A percentile compares a stretch with the other conserved stretches of the same genome.
These are phyloP conservation scores for Alternaria ventricosa DNA, from an alignment of 2,329 filamentous ascomycete species.

Conservation along the genomic window DNA sequence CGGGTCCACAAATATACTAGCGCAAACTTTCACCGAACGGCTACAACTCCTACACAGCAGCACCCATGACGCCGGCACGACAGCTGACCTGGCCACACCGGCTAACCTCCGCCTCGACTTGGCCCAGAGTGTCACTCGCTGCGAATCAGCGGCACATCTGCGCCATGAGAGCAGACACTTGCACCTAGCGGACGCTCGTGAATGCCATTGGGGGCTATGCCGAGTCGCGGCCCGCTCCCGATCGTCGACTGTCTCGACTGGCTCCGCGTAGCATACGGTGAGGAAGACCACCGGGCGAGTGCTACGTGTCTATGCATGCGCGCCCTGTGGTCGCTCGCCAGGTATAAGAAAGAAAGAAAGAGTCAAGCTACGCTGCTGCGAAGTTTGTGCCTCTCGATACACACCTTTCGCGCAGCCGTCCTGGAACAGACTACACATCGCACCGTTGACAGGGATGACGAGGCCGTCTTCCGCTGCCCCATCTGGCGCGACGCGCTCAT, in stretches of 20 bases:
- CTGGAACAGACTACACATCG: constrained; percentile 11
- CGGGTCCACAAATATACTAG: constrained; percentile 7
- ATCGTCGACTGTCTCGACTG: constrained; percentile 7
- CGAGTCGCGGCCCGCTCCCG: constrained; percentile 16
- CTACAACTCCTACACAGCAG: constrained; percentile 4
- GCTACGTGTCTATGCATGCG: constrained; percentile 25
- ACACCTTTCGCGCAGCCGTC: constrained; percentile 4
- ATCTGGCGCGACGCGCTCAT: constrained; percentile 16
- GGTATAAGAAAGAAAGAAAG: constrained; percentile 4
- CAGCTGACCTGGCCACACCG: constrained; percentile 2
- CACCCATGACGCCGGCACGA: constrained; percentile 8
- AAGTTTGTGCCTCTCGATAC: constrained; percentile 8
- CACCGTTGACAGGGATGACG: constrained; percentile 18
- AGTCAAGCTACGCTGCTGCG: constrained; percentile 8
- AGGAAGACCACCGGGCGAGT: constrained; percentile 7
- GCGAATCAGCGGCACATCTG: background rate
- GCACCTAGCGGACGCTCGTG: background rate
- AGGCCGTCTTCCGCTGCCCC: constrained; percentile 18
- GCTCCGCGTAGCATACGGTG: constrained; percentile 12
- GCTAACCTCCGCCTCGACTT: background rate
- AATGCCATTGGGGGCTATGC: constrained; percentile 12
- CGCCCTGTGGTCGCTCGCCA: background rate
- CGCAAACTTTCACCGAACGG: constrained; percentile 12
- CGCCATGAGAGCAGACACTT: background rate
- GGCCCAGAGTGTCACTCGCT: constrained; percentile 1